Conservation (phyloP, 441 rosid species). For the Mallotus japonicus region DNA sequence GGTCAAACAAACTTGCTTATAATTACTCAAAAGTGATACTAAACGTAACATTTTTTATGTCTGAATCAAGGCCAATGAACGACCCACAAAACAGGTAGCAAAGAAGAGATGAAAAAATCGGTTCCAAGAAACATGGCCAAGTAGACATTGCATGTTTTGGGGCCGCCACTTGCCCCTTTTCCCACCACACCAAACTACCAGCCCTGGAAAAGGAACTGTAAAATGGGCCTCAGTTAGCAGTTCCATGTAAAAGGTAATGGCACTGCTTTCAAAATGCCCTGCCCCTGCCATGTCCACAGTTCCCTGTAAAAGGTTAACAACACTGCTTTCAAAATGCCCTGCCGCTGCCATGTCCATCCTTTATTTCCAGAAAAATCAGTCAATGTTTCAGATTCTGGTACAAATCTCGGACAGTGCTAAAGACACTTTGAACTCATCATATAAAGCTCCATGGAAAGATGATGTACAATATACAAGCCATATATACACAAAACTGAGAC, state of each 20-base stretch:
- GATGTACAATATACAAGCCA: not conserved
- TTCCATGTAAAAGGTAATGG: not conserved
- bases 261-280: not conserved
- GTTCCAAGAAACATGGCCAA: not conserved
- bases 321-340: not conserved
- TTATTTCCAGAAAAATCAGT: not conserved
- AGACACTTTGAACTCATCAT: not conserved
- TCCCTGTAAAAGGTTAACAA: not conserved
- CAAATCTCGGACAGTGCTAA: not conserved
- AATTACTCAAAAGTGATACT: no score
- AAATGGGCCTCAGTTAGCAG: not conserved
- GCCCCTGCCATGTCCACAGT: not conserved
- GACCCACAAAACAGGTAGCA: not conserved
- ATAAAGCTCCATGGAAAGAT: not conserved
- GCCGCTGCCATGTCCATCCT: not conserved
- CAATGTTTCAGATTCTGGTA: not conserved
- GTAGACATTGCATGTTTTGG: conserved; percentile 9
- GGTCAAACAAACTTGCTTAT: no score
- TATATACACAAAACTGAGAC: not conserved
- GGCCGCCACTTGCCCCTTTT: not conserved
- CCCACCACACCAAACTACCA: no score
- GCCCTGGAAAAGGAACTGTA: not conserved
- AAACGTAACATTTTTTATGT: not conserved
- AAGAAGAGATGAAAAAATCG: not conserved
- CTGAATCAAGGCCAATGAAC: not conserved